phyloP scores from a whole-genome alignment of 495 filamentous ascomycete genomes.

The Rhizodiscina lignyota region DNA sequence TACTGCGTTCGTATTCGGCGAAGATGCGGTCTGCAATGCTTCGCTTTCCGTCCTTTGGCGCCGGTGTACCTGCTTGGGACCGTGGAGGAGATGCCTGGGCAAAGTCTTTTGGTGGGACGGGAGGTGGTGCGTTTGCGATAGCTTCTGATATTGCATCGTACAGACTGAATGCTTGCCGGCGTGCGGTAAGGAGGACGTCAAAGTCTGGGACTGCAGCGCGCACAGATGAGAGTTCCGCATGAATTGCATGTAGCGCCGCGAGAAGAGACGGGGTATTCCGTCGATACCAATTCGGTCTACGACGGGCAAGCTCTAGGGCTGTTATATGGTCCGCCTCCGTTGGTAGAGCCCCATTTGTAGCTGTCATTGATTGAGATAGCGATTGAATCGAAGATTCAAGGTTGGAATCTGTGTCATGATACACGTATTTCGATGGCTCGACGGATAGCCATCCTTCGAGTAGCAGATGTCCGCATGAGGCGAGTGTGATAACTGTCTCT shows the following conservation, averaged over 20 bases:
- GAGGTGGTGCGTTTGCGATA: slow-evolving; percentile 2
- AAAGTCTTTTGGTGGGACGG: neutral
- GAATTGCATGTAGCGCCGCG: slow-evolving; percentile 10
- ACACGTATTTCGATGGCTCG: slow-evolving; percentile 47
- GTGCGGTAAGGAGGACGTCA: slow-evolving; percentile 15
- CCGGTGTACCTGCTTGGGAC: too few relatives aligned
- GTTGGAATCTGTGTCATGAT: too few relatives aligned
- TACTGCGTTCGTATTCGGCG: too few relatives aligned
- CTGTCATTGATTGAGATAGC: too few relatives aligned
- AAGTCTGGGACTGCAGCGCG: slow-evolving; percentile 18
- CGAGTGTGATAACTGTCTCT: slow-evolving; percentile 63
- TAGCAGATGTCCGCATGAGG: slow-evolving; percentile 63
- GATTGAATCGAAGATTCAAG: too few relatives aligned
- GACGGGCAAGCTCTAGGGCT: slow-evolving; percentile 7
- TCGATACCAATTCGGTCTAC: slow-evolving; percentile 13
- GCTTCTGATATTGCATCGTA: slow-evolving; percentile 13
- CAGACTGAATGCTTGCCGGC: slow-evolving; percentile 19
- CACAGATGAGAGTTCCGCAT: slow-evolving; percentile 12
- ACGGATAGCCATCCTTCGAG: slow-evolving; percentile 84
- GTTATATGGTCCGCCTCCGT: neutral
- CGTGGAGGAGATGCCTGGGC: too few relatives aligned
- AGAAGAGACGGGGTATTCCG: slow-evolving; percentile 15
- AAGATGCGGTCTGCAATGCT: too few relatives aligned
- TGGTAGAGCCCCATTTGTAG: too few relatives aligned
- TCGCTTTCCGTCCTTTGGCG: too few relatives aligned